Percentiles rank a stretch among this genome's conserved stretches.
These are phyloP conservation scores for Picea abies DNA, from an alignment of 83 land plant genomes.

Conservation along the genomic window DNA sequence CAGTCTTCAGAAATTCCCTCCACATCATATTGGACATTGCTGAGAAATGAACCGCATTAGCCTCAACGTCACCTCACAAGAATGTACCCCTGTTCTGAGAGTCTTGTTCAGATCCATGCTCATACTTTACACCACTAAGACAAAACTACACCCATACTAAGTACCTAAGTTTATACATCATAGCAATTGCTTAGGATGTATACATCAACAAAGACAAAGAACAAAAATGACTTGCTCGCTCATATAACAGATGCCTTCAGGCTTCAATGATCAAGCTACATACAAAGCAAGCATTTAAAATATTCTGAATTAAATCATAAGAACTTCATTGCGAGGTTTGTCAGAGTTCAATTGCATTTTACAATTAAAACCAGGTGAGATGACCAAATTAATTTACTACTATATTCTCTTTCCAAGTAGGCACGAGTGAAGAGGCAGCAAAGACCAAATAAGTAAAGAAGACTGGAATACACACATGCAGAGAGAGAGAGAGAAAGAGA, in stretches of 20 bases:
- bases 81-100: too few species aligned
- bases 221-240: neutral
- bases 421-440: neutral
- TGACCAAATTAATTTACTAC: neutral
- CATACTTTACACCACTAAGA: neutral
- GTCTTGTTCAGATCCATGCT: neutral
- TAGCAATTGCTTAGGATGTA: too few species aligned
- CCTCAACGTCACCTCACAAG: neutral
- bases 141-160: neutral
- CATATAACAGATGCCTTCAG: neutral
- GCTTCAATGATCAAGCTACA: neutral
- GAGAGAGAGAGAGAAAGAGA: neutral
- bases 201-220: neutral
- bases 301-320: neutral
- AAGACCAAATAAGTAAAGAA: neutral
- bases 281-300: neutral
- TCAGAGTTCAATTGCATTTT: conserved; percentile 2
- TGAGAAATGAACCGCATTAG: neutral
- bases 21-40: neutral
- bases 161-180: neutral
- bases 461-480: neutral
- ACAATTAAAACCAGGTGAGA: neutral
- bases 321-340: neutral
- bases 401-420: neutral
- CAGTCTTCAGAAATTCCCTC: neutral